Conservation (phyloP, 495 filamentous ascomycete species). For the Lasiosphaeria miniovina region DNA sequence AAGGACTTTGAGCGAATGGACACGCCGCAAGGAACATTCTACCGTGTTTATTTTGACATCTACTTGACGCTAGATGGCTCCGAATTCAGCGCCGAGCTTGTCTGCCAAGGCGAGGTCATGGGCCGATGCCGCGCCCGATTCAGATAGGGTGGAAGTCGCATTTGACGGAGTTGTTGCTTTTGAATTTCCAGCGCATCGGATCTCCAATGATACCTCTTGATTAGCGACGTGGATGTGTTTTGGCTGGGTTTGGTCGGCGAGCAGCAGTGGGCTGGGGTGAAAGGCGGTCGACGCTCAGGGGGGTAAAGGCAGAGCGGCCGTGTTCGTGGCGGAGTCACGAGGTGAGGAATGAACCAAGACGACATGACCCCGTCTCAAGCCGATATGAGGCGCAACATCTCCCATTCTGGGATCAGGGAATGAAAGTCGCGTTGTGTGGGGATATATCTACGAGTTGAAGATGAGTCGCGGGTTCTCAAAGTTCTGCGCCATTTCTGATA, state of each 20-base stretch:
- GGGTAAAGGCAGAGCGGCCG: background rate
- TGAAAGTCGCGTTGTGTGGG: background rate
- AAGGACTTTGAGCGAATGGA: slow-evolving; percentile 99
- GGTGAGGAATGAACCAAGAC: slow-evolving; percentile 9
- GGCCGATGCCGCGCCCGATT: slow-evolving; percentile 91
- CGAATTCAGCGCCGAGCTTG: slow-evolving; percentile 96
- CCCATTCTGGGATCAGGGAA: background rate
- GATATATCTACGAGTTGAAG: too few relatives aligned
- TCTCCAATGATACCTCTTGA: slow-evolving; percentile 39
- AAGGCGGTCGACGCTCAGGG: background rate
- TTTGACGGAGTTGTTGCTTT: slow-evolving; percentile 21
- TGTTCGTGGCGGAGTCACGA: slow-evolving; percentile 1
- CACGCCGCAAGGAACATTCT: slow-evolving; percentile 97
- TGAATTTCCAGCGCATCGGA: slow-evolving; percentile 27
- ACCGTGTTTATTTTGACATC: slow-evolving; percentile 75
- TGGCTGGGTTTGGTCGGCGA: background rate
- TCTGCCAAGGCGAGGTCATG: slow-evolving; percentile 99
- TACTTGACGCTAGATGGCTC: slow-evolving; percentile 95
- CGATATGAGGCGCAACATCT: background rate
- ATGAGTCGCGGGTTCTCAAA: too few relatives aligned
- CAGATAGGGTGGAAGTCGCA: slow-evolving; percentile 37
- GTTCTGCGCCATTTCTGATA: too few relatives aligned
- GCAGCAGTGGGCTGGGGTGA: background rate
- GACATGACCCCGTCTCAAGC: slow-evolving; percentile 5
- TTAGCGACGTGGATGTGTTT: slow-evolving; percentile 9